Base-by-base conservation (phyloP, 164 flowering plant genomes). In the Brasenia schreberi region DNA sequence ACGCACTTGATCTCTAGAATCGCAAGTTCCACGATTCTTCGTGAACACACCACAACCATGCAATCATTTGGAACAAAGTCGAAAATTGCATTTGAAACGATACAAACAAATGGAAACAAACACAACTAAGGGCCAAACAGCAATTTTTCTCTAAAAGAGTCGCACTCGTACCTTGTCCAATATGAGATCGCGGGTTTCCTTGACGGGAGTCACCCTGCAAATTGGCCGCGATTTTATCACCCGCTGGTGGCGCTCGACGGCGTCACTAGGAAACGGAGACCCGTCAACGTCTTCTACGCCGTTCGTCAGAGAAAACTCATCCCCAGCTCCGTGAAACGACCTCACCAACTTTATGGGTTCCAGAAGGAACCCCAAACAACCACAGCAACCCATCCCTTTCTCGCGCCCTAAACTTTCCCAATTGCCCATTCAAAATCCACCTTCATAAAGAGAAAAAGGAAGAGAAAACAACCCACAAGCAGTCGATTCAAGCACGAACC, bases 131-230 rank as follows among this genome's bases (percentile, higher is more conserved):
- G 59, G 4, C 2, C 4, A 33, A 33, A 33, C 4, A 33, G 39
- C 39, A 33, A 33, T 33, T 33, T 33, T 33, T 33, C 39, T 33
- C 4, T 33, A 33, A 7, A 12, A 10, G 12, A 5, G 10, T 0
- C 1, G 56, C 56, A 49, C 16, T 9, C 53, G 81, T 74, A 92
- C 99, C 94, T 95, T 96, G 59, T 92, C 60, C 43, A 92, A 92
- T 43, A 83, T 70, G 64, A 86, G 69, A 66, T 65, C 74, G 70
- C 74, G 66, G 10, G 99, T 92, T 72, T 87, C 97, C 77, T 87
- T 95, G 53, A 90, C 99, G 44, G 92, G 96, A 71, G 77, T 70
- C 68, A 85, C 87, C 78, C 98, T 80, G 79, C 99, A 95, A 69
- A 87, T 79, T 60, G 56, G 44, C 58, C 52, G 69, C 49, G 53